Evolutionary conservation across 2,329 filamentous ascomycete genomes (phyloP), one percentile per base, ranked within the genome.

Genomic region (Botryotinia calthae): DNA sequence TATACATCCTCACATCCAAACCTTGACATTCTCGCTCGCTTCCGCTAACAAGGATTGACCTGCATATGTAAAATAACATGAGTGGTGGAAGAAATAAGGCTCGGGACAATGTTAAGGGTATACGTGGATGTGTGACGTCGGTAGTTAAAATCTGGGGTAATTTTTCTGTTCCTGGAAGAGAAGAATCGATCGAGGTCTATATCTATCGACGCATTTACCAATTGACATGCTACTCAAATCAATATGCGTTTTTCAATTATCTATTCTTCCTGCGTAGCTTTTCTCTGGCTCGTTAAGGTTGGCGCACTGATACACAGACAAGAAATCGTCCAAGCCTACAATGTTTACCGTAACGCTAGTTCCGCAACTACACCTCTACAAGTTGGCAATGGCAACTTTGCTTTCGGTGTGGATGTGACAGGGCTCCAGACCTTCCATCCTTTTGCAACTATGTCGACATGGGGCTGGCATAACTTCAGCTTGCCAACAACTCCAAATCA

Each of bases 381-480:
- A 76, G 81, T 85, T 2, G 84, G 84, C 22, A 86, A 86, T 74
- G 84, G 84, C 12, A 81, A 85, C 66, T 85, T 85, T 65, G 84
- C 84, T 20, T 85, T 85, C 71, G 84, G 84, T 12, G 81, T 80
- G 18, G 84, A 85, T 74, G 78, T 85, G 42, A 85, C 84, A 0
- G 84, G 84, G 1, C 77, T 85, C 6, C 84, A 85, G 73, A 85
- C 83, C 10, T 83, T 85, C 59, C 70, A 81, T 8, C 82, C 82
- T 2, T 84, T 82, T 72, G 82, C 81, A 37, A 85, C 79, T 1
- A 78, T 85, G 12, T 84, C 82, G 12, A 82, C 82, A 4, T 85
- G 84, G 84, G 82, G 82, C 2, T 85, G 84, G 84, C 82, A 84
- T 74, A 85, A 84, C 62, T 82, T 81, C 10, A 82, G 81, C 1